phyloP scores from a whole-genome alignment of 768 basidiomycete genomes.

The Podaxis rugospora region DNA sequence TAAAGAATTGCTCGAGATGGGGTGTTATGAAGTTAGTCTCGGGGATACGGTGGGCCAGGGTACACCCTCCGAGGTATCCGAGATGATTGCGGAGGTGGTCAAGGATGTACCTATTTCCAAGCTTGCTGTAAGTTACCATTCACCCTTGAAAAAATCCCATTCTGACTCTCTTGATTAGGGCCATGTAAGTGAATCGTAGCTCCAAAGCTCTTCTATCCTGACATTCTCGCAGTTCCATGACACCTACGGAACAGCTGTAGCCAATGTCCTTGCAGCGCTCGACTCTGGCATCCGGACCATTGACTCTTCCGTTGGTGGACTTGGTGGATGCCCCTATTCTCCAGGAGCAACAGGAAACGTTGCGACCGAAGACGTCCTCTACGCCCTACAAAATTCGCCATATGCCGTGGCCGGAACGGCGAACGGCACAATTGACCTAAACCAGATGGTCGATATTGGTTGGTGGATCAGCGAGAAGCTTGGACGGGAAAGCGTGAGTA shows the following conservation, averaged over 20 bases:
- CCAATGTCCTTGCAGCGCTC: slow-evolving; percentile 71
- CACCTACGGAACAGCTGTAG: slow-evolving; percentile 80
- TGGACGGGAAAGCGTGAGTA: slow-evolving; percentile 65
- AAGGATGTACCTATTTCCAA: slow-evolving; percentile 53
- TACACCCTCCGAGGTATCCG: slow-evolving; percentile 61
- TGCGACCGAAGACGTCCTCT: slow-evolving; percentile 88
- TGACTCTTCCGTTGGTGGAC: slow-evolving; percentile 80
- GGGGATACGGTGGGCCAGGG: slow-evolving; percentile 92
- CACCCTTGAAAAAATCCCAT: not conserved
- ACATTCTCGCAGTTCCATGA: slow-evolving; percentile 68
- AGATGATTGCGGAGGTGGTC: slow-evolving; percentile 69
- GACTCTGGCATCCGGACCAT: slow-evolving; percentile 75
- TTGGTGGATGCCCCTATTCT: slow-evolving; percentile 95
- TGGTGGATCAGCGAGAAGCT: slow-evolving; percentile 77
- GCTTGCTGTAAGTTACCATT: slow-evolving; percentile 55
- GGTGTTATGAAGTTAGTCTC: slow-evolving; percentile 89
- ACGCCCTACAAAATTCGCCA: slow-evolving; percentile 66
- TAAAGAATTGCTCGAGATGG: slow-evolving; percentile 76
- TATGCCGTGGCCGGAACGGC: slow-evolving; percentile 48
- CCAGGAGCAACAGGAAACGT: slow-evolving; percentile 96
- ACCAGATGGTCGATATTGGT: slow-evolving; percentile 70
- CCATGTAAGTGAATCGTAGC: slow-evolving; percentile 38
- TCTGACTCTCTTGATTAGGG: slow-evolving; percentile 30
- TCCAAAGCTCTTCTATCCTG: slow-evolving; percentile 6
- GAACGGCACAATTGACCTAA: slow-evolving; percentile 48